Percentiles rank a stretch among this genome's conserved stretches.
phyloP scores from a whole-genome alignment of 345 rosid species.

The Draba incana region DNA sequence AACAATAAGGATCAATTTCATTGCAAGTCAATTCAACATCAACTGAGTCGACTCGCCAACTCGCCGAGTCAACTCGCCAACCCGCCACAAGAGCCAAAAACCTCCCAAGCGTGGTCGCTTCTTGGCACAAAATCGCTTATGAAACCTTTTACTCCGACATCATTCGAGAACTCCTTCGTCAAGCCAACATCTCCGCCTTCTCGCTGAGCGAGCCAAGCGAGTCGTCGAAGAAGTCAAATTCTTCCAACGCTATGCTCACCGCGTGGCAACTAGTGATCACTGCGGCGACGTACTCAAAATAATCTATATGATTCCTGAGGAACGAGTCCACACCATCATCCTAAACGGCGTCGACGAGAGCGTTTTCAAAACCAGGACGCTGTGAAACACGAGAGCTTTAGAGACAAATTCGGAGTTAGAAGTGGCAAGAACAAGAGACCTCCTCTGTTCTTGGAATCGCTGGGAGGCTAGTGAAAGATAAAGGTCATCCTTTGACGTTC shows the following conservation, averaged over 20 bases:
- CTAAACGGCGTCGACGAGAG: constrained; percentile 82
- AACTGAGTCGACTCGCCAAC: no score
- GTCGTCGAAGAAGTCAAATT: constrained; percentile 88
- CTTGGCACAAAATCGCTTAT: constrained; percentile 94
- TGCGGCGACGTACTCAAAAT: constrained; percentile 84
- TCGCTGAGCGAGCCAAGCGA: constrained; percentile 59
- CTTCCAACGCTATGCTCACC: constrained; percentile 80
- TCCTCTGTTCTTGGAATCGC: constrained; percentile 75
- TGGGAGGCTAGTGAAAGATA: constrained; percentile 90
- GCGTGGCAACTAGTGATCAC: constrained; percentile 93
- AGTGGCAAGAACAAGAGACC: constrained; percentile 31
- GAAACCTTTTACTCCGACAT: constrained; percentile 89
- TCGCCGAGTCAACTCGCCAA: no score
- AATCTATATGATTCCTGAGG: constrained; percentile 93
- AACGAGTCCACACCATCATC: constrained; percentile 84
- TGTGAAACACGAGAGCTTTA: constrained; percentile 51
- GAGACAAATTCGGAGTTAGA: constrained; percentile 54
- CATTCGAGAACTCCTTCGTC: constrained; percentile 76
- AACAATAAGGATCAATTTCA: no score
- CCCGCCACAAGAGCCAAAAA: constrained; percentile 73
- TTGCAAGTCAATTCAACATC: no score
- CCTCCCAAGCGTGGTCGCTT: constrained; percentile 63
- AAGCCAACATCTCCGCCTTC: constrained; percentile 32
- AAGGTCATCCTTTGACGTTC: constrained; percentile 79
- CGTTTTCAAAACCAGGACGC: constrained; percentile 66